A percentile compares a stretch with the other conserved stretches of the same genome.
Conservation (phyloP, 2,329 filamentous ascomycete species). For the Allantophomopsis lycopodina region DNA sequence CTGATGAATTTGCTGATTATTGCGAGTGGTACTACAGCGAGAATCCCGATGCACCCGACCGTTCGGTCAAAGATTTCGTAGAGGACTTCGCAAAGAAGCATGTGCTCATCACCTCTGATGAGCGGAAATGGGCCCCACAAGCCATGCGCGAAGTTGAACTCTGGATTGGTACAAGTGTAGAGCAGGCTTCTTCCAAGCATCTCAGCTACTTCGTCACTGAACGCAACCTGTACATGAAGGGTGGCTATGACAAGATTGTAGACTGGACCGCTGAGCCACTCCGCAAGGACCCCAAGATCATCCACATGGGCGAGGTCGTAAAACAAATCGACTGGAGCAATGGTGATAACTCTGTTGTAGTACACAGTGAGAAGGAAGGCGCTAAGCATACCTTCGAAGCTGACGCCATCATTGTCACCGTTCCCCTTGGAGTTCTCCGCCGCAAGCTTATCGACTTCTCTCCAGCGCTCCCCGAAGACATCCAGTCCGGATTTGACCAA, state of each 20-base stretch:
- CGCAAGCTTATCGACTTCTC: slow-evolving; percentile 24
- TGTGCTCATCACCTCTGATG: slow-evolving; percentile 24
- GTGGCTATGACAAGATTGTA: slow-evolving; percentile 27
- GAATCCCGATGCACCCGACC: slow-evolving; percentile 25
- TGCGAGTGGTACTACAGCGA: slow-evolving; percentile 25
- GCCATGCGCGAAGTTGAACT: slow-evolving; percentile 27
- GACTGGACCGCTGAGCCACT: slow-evolving; percentile 25
- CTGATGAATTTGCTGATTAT: slow-evolving; percentile 28
- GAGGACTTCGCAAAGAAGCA: slow-evolving; percentile 24
- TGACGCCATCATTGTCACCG: slow-evolving; percentile 24
- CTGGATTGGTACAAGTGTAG: slow-evolving; percentile 26
- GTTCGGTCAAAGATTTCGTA: slow-evolving; percentile 23
- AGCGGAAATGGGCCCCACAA: slow-evolving; percentile 27
- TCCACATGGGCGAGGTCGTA: slow-evolving; percentile 23
- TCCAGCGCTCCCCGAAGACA: slow-evolving; percentile 21
- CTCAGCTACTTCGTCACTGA: slow-evolving; percentile 28
- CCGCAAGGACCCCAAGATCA: slow-evolving; percentile 17
- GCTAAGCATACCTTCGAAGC: slow-evolving; percentile 15
- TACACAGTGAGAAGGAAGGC: slow-evolving; percentile 11
- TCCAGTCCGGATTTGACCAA: slow-evolving; percentile 20
- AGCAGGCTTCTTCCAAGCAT: slow-evolving; percentile 26
- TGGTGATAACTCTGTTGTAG: slow-evolving; percentile 14
- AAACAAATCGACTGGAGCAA: slow-evolving; percentile 23
- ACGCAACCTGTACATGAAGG: slow-evolving; percentile 29
- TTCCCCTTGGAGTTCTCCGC: slow-evolving; percentile 24